Evolutionary conservation across 2,329 filamentous ascomycete species (phyloP).

Genomic region (Neophaeococcomyces aloes): DNA sequence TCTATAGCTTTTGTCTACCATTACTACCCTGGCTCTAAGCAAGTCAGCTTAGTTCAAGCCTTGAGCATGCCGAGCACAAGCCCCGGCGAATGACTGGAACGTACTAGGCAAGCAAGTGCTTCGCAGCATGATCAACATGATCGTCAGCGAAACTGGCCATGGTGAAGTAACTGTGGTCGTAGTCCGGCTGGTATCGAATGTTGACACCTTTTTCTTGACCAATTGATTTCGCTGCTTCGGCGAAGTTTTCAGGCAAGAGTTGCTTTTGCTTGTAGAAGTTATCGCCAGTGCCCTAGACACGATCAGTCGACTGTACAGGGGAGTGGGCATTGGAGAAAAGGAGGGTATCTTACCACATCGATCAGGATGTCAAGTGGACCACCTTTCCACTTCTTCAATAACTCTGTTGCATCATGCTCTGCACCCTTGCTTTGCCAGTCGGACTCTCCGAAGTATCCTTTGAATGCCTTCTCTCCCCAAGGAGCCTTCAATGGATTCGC

Average conservation of each 20-base stretch:
- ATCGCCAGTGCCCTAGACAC: conserved; percentile 67
- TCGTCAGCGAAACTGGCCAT: conserved; percentile 84
- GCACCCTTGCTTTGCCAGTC: conserved; percentile 64
- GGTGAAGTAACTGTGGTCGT: conserved; percentile 97
- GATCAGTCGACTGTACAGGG: background rate
- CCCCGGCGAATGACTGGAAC: conserved; percentile 22
- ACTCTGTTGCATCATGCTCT: conserved; percentile 82
- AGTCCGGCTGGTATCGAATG: conserved; percentile 76
- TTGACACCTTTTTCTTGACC: conserved; percentile 61
- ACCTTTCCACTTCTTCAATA: conserved; percentile 64
- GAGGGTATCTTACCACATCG: conserved; percentile 75
- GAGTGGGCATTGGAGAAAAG: conserved; percentile 23
- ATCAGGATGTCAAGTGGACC: conserved; percentile 65
- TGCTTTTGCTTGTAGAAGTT: conserved; percentile 95
- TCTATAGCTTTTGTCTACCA: conserved; percentile 4
- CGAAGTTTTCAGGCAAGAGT: conserved; percentile 86
- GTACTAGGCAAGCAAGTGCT: conserved; percentile 58
- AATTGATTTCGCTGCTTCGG: conserved; percentile 63
- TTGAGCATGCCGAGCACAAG: no score
- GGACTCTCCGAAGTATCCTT: conserved; percentile 71
- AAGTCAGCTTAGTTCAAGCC: no score
- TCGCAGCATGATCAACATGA: conserved; percentile 84
- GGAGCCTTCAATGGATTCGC: conserved; percentile 73
- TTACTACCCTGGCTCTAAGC: background rate
- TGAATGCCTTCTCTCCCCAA: conserved; percentile 94